Evolutionary conservation across 2,329 filamentous ascomycete species (phyloP).

Genomic region (Aspergillus sp.): DNA sequence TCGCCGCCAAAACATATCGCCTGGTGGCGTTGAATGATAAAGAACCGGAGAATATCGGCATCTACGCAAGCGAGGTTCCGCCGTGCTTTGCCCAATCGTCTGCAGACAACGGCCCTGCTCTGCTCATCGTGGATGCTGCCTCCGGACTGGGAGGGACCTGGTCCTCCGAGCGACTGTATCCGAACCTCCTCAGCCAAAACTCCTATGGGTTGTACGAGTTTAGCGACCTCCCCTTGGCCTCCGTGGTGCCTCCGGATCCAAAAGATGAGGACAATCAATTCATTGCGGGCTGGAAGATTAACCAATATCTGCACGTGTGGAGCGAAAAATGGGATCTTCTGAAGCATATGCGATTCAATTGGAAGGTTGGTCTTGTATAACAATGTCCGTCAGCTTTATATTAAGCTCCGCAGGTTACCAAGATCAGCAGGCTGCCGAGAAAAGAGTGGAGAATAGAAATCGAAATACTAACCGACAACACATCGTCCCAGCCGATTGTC

Average conservation of each 20-base stretch:
- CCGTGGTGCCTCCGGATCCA: constrained; percentile 13
- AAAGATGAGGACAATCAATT: constrained; percentile 11
- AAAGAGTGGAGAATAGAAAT: constrained; percentile 25
- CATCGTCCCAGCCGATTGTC: not conserved
- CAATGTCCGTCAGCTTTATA: not conserved
- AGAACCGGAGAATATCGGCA: constrained; percentile 8
- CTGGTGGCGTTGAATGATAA: constrained; percentile 9
- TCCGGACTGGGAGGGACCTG: constrained; percentile 28
- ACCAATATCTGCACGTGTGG: constrained; percentile 26
- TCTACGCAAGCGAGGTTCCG: constrained; percentile 2
- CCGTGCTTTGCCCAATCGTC: constrained; percentile 10
- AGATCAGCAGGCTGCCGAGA: constrained; percentile 20
- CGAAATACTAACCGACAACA: not conserved
- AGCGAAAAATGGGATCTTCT: constrained; percentile 21
- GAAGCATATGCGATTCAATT: constrained; percentile 24
- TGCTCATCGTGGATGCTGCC: constrained; percentile 27
- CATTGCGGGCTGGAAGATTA: constrained; percentile 29
- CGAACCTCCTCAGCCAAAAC: constrained; percentile 29
- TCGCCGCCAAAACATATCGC: constrained; percentile 30
- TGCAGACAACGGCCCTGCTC: not conserved
- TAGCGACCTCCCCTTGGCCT: constrained; percentile 23
- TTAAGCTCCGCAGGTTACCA: constrained; percentile 12
- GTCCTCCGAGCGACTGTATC: constrained; percentile 27
- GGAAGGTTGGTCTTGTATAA: constrained; percentile 10
- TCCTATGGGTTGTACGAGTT: constrained; percentile 31